Evolutionary conservation across 2,329 filamentous ascomycete genomes (phyloP), one percentile per base, ranked within the genome.

Genomic region (Dryadomyces sulphureus): DNA sequence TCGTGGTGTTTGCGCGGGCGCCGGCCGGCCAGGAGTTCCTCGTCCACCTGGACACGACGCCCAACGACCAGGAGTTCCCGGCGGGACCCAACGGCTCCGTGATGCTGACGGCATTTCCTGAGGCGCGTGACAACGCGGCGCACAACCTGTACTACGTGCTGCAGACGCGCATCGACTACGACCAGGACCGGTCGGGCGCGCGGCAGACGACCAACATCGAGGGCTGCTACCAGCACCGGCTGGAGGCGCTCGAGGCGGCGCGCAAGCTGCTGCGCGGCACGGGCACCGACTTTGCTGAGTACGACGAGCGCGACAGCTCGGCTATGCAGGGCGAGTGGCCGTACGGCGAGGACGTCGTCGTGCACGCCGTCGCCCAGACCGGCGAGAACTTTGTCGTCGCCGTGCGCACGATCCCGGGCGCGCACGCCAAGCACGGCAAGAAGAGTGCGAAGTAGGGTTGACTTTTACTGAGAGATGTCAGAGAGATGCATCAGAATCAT

Each of bases 301-400:
- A 62, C 41, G 60, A 65, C 36, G 56, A 58, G 45, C 55, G 56
- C 19, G 57, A 57, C 11, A 55, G 54, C 21, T 36, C 49, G 2
- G 41, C 38, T 6, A 5, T 40, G 9, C 20, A 36, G 1, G 50
- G 40, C 3, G 49, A 64, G 46, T 68, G 66, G 65, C 65, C 65
- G 2, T 70, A 62, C 59, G 66, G 65, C 5, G 65, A 67, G 16
- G 63, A 69, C 21, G 61, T 64, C 2, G 48, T 66, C 1, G 61
- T 65, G 14, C 66, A 67, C 48, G 67, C 66, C 6, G 63, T 70
- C 1, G 58, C 60, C 0, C 54, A 61, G 38, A 63, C 56, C 7
- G 67, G 67, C 1, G 60, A 66, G 56, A 67, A 68, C 51, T 62
- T 58, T 39, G 50, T 55, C 2, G 57, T 68, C 5, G 54, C 58